Evolutionary conservation across 768 basidiomycete species (phyloP), one percentile per base, ranked within the genome.

Genomic region (Psilocybe azurescens): DNA sequence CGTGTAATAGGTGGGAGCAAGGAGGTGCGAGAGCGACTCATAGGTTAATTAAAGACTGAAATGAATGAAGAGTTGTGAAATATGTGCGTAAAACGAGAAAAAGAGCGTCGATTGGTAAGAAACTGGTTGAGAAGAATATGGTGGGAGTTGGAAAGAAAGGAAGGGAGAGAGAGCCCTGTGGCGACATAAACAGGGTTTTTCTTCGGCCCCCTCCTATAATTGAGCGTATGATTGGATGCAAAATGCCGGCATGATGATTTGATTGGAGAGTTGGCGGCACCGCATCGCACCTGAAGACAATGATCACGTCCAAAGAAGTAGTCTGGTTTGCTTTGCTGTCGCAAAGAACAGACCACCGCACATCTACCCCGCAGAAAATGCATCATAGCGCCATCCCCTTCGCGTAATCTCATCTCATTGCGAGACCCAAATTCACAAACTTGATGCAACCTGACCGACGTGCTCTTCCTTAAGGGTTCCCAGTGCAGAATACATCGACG

Each of bases 191-290:
- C 28, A 53, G 30, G 33, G 29, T 32, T 53, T 36, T 53, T 13
- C 52, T 38, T 38, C 52, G 28, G 30, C 11, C 50, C 50, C 50
- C 33, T 36, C 52, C 16, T 38, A 53, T 36, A 53, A 33, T 53
- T 32, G 32, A 2, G 52, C 18, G 33, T 36, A 50, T 50, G 28
- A 38, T 18, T 53, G n/a, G 52, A 53, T 18, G 52, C 33, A 14
- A 53, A n/a, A 32, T 53, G 52, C 33, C 33, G 52, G 52, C 52
- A 53, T 53, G 28, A 52, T 52, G 33, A 36, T 8, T 53, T 53
- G 33, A 53, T 53, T 53, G 52, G n/a, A 36, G 14, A n/a, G n/a
- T 38, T 36, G 8, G 32, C n/a, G 52, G 52, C 29, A 38, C 16
- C 18, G 32, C 30, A 36, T 38, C 33, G 33, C 33, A 36, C 33